A percentile compares a stretch with the other conserved stretches of the same genome.
These are phyloP conservation scores for Neoconidiobolus thromboides DNA, from an alignment of 371 early-diverging fungal genomes.

Conservation along the genomic window DNA sequence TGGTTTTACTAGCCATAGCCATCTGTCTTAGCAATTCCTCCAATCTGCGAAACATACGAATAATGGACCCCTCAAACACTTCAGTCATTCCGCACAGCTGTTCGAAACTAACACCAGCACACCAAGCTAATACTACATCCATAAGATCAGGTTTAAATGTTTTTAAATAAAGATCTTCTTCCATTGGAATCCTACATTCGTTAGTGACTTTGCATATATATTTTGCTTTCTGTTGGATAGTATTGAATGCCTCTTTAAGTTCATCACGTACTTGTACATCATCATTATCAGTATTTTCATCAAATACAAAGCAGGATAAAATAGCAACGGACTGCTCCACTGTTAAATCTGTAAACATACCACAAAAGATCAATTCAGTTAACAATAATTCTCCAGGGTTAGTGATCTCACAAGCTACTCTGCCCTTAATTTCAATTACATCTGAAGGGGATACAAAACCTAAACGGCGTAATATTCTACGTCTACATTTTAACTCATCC, in stretches of 20 bases:
- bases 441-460: conserved; percentile 64
- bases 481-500: conserved; percentile 80
- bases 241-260: conserved; percentile 50
- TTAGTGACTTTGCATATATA: conserved; percentile 71
- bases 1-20: conserved; percentile 83
- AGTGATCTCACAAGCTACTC: conserved; percentile 98
- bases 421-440: conserved; percentile 91
- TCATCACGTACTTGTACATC: conserved; percentile 39
- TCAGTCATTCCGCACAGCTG: conserved; percentile 94
- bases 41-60: conserved; percentile 84
- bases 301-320: conserved; percentile 88
- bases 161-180: conserved; percentile 62
- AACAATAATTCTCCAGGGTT: conserved; percentile 94
- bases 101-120: conserved; percentile 79
- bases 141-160: conserved; percentile 82
- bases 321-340: conserved; percentile 82
- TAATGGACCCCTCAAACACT: conserved; percentile 95
- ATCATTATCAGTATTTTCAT: conserved; percentile 48
- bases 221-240: conserved; percentile 74
- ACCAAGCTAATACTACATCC: conserved; percentile 97
- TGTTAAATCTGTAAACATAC: conserved; percentile 86
- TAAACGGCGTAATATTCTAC: conserved; percentile 76
- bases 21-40: conserved; percentile 97
- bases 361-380: conserved; percentile 98
- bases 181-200: conserved; percentile 71